A percentile compares a stretch with the other conserved stretches of the same genome.
These are phyloP conservation scores for Coemansia biformis DNA, from an alignment of 192 early-diverging fungal genomes.

Conservation along the genomic window DNA sequence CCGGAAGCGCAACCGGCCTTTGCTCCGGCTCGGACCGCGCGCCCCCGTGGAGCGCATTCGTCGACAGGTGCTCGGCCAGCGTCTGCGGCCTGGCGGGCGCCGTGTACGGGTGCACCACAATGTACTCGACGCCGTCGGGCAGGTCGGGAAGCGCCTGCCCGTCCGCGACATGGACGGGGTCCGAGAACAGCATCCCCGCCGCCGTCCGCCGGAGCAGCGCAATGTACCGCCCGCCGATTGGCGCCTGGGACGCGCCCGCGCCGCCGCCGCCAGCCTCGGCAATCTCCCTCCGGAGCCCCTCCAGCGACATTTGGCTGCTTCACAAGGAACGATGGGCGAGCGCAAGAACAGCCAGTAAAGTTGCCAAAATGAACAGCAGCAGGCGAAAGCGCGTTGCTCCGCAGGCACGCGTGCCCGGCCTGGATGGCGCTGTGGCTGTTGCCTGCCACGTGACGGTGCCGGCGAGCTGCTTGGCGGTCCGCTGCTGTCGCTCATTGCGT, in stretches of 20 bases:
- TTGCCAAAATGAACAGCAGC: too few species aligned
- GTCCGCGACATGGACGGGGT: slow-evolving; percentile 28
- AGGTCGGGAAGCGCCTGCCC: slow-evolving; percentile 31
- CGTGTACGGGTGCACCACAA: slow-evolving; percentile 35
- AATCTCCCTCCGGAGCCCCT: slow-evolving; percentile 5
- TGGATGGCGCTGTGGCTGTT: too few species aligned
- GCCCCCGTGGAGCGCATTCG: slow-evolving; percentile 1
- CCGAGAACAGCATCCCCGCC: slow-evolving; percentile 38
- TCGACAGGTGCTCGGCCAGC: slow-evolving; percentile 19
- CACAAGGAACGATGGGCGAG: too few species aligned
- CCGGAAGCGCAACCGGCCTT: slow-evolving; percentile 7
- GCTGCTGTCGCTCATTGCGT: too few species aligned
- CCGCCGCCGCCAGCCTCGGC: neutral
- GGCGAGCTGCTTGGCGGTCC: too few species aligned
- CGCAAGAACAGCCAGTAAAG: too few species aligned
- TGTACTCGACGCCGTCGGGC: slow-evolving; percentile 42
- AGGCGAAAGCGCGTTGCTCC: too few species aligned
- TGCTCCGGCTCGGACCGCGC: neutral
- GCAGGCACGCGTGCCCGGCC: too few species aligned
- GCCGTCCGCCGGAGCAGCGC: slow-evolving; percentile 39
- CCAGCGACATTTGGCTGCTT: slow-evolving; percentile 2
- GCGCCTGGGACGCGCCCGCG: slow-evolving; percentile 4
- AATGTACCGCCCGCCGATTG: slow-evolving; percentile 31
- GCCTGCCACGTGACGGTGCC: too few species aligned
- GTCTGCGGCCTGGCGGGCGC: slow-evolving; percentile 5